A percentile compares a stretch with the other conserved stretches of the same genome.
Evolutionary conservation across 1,284 basidiomycete genomes (phyloP).

Genomic region (Moesziomyces sp.): DNA sequence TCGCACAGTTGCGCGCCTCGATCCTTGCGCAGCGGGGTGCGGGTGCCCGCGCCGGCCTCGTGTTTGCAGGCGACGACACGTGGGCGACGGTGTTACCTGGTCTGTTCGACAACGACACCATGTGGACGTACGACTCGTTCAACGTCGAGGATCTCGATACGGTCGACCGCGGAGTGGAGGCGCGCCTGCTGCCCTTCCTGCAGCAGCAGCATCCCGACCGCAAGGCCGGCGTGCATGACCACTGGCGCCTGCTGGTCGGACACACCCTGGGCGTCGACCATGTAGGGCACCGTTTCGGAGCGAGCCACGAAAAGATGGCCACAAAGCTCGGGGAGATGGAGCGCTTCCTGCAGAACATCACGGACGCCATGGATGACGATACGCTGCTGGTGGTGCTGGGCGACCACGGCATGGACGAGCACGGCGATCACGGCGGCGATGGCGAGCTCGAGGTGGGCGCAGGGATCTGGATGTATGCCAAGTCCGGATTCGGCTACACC

Average conservation of each 20-base stretch:
- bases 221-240: slow-evolving; percentile 13
- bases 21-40: slow-evolving; percentile 3
- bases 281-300: slow-evolving; percentile 92
- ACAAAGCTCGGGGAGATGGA: slow-evolving; percentile 78
- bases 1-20: slow-evolving; percentile 68
- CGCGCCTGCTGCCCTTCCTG: slow-evolving; percentile 84
- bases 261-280: slow-evolving; percentile 98
- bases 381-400: slow-evolving; percentile 86
- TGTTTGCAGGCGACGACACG: slow-evolving; percentile 95
- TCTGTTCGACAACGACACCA: slow-evolving; percentile 77
- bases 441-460: slow-evolving; percentile 84
- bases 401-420: slow-evolving; percentile 96
- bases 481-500: slow-evolving; percentile 15
- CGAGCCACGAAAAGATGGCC: slow-evolving; percentile 86
- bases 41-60: slow-evolving; percentile 61
- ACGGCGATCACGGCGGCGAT: slow-evolving; percentile 96
- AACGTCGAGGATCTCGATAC: slow-evolving; percentile 98
- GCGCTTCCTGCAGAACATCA: slow-evolving; percentile 39
- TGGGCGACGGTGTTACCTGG: slow-evolving; percentile 90
- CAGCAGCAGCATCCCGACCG: slow-evolving; percentile 58
- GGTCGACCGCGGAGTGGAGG: slow-evolving; percentile 89
- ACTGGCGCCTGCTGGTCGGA: slow-evolving; percentile 86
- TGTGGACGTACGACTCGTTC: slow-evolving; percentile 92
- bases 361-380: slow-evolving; percentile 54
- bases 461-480: slow-evolving; percentile 85